Base-by-base conservation (phyloP, 768 basidiomycete species). In the Mycena capillaripes region DNA sequence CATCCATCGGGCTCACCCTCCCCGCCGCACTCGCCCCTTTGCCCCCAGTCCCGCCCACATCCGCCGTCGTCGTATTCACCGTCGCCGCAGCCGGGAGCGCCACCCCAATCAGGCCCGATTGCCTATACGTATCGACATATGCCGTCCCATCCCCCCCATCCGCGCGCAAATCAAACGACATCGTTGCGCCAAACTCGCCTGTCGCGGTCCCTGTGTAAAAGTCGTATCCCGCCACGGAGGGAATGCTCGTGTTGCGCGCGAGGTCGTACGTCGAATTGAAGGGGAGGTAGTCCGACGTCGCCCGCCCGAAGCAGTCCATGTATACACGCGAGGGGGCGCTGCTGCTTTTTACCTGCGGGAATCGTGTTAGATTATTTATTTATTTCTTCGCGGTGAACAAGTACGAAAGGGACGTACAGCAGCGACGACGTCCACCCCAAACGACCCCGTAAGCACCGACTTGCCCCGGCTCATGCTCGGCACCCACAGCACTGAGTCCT, bases 311-410 rank as follows among this genome's bases (percentile, higher is more conserved):
- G 46, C 74, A 75, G 63, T 81, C 78, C 38, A 79, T 78, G 65
- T 83, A 82, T 6, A 85, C 83, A n/a, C 81, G 79, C 19, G 81
- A 80, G 17, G 83, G 80, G 23, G 78, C 74, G 34, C 70, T 71
- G 25, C 77, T 78, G 66, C 78, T 76, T 29, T 81, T 81, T 9
- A 84, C 75, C 71, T n/a, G n/a, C n/a, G n/a, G n/a, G n/a, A n/a
- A n/a, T n/a, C n/a, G n/a, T n/a, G n/a, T n/a, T n/a, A n/a, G n/a
- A n/a, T n/a, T n/a, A n/a, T n/a, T n/a, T n/a, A n/a, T n/a, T n/a
- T n/a, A n/a, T n/a, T n/a, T n/a, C n/a, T n/a, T n/a, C n/a, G n/a
- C n/a, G n/a, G n/a, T n/a, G n/a, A n/a, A n/a, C n/a, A n/a, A n/a
- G n/a, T n/a, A n/a, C n/a, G n/a, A n/a, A n/a, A n/a, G n/a, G n/a